Percentiles rank a stretch among this genome's conserved stretches.
phyloP scores from a whole-genome alignment of 441 rosid species.

The Hura crepitans region DNA sequence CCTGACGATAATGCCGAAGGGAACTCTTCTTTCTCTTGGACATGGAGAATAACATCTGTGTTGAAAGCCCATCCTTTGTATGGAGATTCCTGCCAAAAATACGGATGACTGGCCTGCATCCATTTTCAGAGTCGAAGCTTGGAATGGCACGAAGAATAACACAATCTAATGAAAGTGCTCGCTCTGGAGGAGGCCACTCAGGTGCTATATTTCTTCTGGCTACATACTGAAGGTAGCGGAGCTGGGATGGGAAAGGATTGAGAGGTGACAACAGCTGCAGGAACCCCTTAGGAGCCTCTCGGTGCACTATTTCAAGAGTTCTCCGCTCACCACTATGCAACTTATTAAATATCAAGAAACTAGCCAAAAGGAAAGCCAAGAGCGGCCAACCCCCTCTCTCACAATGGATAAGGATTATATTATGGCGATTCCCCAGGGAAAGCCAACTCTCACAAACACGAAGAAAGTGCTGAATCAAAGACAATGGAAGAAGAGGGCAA shows the following conservation, averaged over 20 bases:
- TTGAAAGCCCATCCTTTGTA: conserved; percentile 59
- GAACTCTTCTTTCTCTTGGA: conserved; percentile 58
- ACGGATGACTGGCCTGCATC: conserved; percentile 90
- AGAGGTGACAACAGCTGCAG: conserved; percentile 88
- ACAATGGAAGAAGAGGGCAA: conserved; percentile 80
- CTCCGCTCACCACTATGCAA: conserved; percentile 72
- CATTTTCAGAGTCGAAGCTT: conserved; percentile 76
- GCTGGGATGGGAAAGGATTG: conserved; percentile 93
- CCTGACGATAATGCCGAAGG: conserved; percentile 82
- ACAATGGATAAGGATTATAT: conserved; percentile 76
- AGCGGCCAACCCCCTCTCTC: conserved; percentile 99
- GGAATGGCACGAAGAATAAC: conserved; percentile 83
- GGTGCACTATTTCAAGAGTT: conserved; percentile 82
- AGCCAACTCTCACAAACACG: conserved; percentile 85
- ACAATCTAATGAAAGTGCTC: conserved; percentile 88
- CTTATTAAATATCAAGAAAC: conserved; percentile 75
- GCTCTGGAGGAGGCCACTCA: conserved; percentile 97
- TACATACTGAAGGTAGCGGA: conserved; percentile 91
- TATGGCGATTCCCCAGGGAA: conserved; percentile 58
- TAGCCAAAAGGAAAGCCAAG: conserved; percentile 71
- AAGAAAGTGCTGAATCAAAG: conserved; percentile 84
- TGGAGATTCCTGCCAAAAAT: conserved; percentile 78
- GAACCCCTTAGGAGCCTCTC: conserved; percentile 91
- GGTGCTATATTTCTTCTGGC: conserved; percentile 77
- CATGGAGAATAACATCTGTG: conserved; percentile 81